Percentiles rank a stretch among this genome's conserved stretches.
Conservation (phyloP, 371 early-diverging fungal species). For the Mortierella sp. region DNA sequence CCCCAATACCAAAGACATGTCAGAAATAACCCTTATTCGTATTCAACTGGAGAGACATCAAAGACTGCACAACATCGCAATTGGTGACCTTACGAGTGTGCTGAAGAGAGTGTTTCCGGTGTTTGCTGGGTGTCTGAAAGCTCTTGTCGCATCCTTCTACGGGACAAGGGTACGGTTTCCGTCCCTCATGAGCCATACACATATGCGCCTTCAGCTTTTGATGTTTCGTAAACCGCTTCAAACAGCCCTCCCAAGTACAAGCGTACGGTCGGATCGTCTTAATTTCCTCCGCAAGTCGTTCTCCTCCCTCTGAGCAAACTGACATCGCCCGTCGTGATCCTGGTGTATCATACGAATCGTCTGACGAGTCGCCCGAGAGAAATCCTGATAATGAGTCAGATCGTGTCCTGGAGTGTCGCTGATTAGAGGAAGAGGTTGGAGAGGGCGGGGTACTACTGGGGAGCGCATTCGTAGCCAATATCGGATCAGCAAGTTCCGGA, state of each 20-base stretch:
- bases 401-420: slow-evolving; percentile 60
- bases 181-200: slow-evolving; percentile 62
- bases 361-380: background rate
- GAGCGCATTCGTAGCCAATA: slow-evolving; percentile 57
- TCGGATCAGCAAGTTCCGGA: slow-evolving; percentile 59
- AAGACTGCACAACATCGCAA: background rate
- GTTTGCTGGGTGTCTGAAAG: slow-evolving; percentile 66
- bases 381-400: background rate
- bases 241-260: slow-evolving; percentile 70
- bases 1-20: background rate
- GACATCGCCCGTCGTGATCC: background rate
- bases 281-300: slow-evolving; percentile 36
- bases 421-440: slow-evolving; percentile 38
- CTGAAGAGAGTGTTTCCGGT: slow-evolving; percentile 65
- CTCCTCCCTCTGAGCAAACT: slow-evolving; percentile 14
- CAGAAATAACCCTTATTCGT: background rate
- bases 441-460: slow-evolving; percentile 35
- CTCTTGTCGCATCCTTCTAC: slow-evolving; percentile 61
- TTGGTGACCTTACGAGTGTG: slow-evolving; percentile 64
- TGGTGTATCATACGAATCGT: background rate
- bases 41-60: background rate
- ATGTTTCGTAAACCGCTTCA: slow-evolving; percentile 67
- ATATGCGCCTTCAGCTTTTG: slow-evolving; percentile 69
- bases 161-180: slow-evolving; percentile 62
- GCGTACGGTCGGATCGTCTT: slow-evolving; percentile 53